These are phyloP conservation scores for Termitomyces sp. DNA, from an alignment of 768 basidiomycete genomes.

Conservation along the genomic window DNA sequence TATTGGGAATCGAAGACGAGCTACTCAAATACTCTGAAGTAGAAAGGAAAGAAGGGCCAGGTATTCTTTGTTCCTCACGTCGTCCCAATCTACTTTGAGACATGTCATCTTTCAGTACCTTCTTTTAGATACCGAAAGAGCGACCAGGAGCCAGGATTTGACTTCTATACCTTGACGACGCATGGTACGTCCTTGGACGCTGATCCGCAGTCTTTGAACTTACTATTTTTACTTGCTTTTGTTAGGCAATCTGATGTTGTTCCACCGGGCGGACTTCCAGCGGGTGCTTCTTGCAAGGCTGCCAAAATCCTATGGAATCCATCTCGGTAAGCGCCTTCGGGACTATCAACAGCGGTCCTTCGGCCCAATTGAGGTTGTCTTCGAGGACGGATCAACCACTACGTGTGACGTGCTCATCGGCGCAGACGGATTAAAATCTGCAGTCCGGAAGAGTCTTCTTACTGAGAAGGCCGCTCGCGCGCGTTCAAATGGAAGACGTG, in stretches of 20 bases:
- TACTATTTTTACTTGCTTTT: slow-evolving; percentile 9
- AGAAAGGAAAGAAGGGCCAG: slow-evolving; percentile 37
- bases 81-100: slow-evolving; percentile 1
- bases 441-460: slow-evolving; percentile 40
- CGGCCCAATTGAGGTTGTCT: slow-evolving; percentile 46
- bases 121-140: slow-evolving; percentile 58
- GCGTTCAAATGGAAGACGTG: slow-evolving; percentile 29
- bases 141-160: slow-evolving; percentile 52
- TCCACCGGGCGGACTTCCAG: slow-evolving; percentile 73
- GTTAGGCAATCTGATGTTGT: slow-evolving; percentile 45
- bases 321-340: slow-evolving; percentile 57
- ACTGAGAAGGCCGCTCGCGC: slow-evolving; percentile 33
- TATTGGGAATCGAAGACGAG: slow-evolving; percentile 45
- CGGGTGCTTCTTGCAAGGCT: slow-evolving; percentile 49
- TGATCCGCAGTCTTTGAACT: slow-evolving; percentile 2
- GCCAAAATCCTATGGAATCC: slow-evolving; percentile 40
- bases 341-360: slow-evolving; percentile 47
- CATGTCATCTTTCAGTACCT: slow-evolving; percentile 33
- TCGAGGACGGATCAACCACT: slow-evolving; percentile 58
- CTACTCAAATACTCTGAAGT: slow-evolving; percentile 36
- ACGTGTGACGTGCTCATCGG: slow-evolving; percentile 67
- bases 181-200: slow-evolving; percentile 41
- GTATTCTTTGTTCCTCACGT: slow-evolving; percentile 20
- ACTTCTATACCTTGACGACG: slow-evolving; percentile 51
- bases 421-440: slow-evolving; percentile 67